Evolutionary conservation across 768 basidiomycete genomes (phyloP).

Genomic region (Panaeolus papilionaceus): DNA sequence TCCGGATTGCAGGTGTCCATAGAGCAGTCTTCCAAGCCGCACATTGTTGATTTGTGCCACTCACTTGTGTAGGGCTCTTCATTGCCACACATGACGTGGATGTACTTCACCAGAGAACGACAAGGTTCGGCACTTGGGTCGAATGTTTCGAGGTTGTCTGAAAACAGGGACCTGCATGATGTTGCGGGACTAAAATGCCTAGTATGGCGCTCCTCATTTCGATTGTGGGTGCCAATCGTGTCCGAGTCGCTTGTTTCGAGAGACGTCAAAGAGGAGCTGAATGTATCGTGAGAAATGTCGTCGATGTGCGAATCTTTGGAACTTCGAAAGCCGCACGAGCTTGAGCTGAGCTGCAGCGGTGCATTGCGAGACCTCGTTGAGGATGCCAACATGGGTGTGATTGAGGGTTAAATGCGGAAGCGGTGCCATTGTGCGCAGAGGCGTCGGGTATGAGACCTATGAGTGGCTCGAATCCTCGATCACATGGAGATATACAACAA

Average conservation of each 20-base stretch:
- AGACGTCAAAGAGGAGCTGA: not conserved
- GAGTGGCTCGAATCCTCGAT: too few relatives aligned
- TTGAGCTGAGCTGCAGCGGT: too few relatives aligned
- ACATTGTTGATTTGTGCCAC: not conserved
- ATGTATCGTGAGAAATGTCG: not conserved
- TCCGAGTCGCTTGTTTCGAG: not conserved
- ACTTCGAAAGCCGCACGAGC: too few relatives aligned
- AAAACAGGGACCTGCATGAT: not conserved
- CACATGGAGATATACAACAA: too few relatives aligned
- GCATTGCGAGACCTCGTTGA: too few relatives aligned
- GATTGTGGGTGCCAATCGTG: not conserved
- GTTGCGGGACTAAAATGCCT: not conserved
- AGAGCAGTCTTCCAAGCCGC: not conserved
- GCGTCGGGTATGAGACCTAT: too few relatives aligned
- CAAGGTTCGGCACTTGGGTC: not conserved
- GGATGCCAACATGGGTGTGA: too few relatives aligned
- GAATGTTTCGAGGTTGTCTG: not conserved
- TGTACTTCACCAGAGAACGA: not conserved
- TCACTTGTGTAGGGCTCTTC: not conserved
- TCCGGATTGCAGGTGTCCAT: not conserved
- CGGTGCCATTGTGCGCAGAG: too few relatives aligned
- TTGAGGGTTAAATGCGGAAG: too few relatives aligned
- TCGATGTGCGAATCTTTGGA: not conserved
- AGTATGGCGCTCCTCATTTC: not conserved
- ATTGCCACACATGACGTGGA: not conserved